phyloP scores from a whole-genome alignment of 441 rosid species.

The Brassica hybrid region DNA sequence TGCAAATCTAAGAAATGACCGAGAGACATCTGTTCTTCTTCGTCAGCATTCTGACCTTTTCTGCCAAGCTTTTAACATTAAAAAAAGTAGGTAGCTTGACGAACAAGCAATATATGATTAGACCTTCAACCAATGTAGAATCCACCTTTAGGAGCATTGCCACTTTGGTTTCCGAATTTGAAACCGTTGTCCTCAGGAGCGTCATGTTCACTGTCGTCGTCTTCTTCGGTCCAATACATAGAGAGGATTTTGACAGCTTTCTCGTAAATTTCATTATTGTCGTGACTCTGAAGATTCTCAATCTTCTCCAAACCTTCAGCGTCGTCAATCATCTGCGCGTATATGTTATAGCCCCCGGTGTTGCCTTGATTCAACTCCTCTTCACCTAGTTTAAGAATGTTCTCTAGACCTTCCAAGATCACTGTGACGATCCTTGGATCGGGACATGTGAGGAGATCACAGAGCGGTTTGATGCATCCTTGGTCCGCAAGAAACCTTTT shows the following conservation, averaged over 20 bases:
- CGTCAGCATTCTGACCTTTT: not conserved
- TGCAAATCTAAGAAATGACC: not conserved
- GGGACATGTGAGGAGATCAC: slow-evolving; percentile 61
- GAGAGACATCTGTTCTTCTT: no score
- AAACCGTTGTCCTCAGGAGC: slow-evolving; percentile 45
- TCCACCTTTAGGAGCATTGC: slow-evolving; percentile 53
- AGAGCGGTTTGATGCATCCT: slow-evolving; percentile 63
- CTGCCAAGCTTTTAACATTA: not conserved
- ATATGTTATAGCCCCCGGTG: slow-evolving; percentile 46
- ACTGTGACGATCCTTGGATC: slow-evolving; percentile 61
- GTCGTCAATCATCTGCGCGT: slow-evolving; percentile 56
- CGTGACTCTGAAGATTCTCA: slow-evolving; percentile 62
- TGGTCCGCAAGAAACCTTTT: slow-evolving; percentile 55
- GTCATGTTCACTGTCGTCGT: slow-evolving; percentile 36
- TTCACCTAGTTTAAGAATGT: slow-evolving; percentile 64
- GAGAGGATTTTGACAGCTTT: slow-evolving; percentile 56
- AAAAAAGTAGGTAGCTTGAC: not conserved
- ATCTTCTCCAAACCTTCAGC: slow-evolving; percentile 64
- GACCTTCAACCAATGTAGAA: slow-evolving; percentile 58
- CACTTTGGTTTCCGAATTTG: slow-evolving; percentile 49
- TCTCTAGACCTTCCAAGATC: slow-evolving; percentile 60
- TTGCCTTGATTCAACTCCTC: slow-evolving; percentile 45
- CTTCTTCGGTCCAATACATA: slow-evolving; percentile 58
- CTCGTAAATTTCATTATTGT: slow-evolving; percentile 54
- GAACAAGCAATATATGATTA: not conserved